Percentiles rank a stretch among this genome's conserved stretches.
Conservation (phyloP, 2,329 filamentous ascomycete genomes). For the Cryphonectria parasitica region DNA sequence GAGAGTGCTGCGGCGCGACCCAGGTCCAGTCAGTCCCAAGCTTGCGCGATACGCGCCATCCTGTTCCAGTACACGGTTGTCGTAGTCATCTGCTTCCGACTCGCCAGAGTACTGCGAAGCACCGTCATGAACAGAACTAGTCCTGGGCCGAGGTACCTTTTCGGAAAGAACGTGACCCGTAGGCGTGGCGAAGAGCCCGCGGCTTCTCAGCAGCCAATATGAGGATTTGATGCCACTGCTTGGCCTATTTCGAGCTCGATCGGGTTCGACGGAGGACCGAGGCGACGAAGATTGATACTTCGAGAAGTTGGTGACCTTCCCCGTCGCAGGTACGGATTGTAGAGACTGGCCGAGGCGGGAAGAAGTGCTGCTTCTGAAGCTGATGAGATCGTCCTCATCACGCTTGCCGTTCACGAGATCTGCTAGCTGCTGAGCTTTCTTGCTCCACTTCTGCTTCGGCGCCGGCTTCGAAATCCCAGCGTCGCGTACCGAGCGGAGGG, state of each 20-base stretch:
- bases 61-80: conserved; percentile 28
- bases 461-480: conserved; percentile 22
- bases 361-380: conserved; percentile 28
- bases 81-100: conserved; percentile 25
- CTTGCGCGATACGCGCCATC: conserved; percentile 27
- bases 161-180: conserved; percentile 28
- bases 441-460: conserved; percentile 24
- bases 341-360: conserved; percentile 27
- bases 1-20: conserved; percentile 20
- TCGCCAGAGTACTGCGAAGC: conserved; percentile 28
- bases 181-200: conserved; percentile 28
- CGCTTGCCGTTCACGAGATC: conserved; percentile 27
- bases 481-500: conserved; percentile 27
- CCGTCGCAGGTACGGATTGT: conserved; percentile 19
- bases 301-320: conserved; percentile 29
- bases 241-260: conserved; percentile 20
- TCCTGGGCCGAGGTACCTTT: conserved; percentile 22
- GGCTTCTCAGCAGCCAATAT: conserved; percentile 28
- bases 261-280: conserved; percentile 27
- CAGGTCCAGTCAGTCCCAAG: conserved; percentile 23
- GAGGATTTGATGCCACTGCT: conserved; percentile 28
- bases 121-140: conserved; percentile 9
- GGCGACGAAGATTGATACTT: conserved; percentile 29
- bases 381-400: conserved; percentile 28
- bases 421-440: conserved; percentile 26